Evolutionary conservation across 257 asterid genomes (phyloP).

Genomic region (Petunia secreta): DNA sequence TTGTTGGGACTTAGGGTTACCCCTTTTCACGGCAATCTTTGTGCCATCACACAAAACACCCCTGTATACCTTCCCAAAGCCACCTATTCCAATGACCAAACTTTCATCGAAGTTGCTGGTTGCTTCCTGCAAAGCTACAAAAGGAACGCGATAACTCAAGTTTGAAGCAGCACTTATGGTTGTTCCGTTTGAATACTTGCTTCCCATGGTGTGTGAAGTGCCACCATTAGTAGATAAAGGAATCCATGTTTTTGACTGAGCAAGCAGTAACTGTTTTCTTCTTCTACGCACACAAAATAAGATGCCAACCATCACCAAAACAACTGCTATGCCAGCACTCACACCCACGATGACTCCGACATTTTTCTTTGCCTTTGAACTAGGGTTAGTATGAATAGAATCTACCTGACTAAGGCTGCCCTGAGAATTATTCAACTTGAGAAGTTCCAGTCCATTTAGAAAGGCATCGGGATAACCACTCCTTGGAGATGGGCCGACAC

Average conservation of each 20-base stretch:
- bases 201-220: conserved; percentile 78
- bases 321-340: conserved; percentile 48
- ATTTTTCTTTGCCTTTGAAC: conserved; percentile 45
- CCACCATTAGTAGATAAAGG: conserved; percentile 68
- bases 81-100: conserved; percentile 77
- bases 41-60: conserved; percentile 70
- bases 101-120: conserved; percentile 74
- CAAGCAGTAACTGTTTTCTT: conserved; percentile 48
- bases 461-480: conserved; percentile 57
- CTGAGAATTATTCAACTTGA: conserved; percentile 65
- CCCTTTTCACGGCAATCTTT: conserved; percentile 77
- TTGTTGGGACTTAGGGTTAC: conserved; percentile 79
- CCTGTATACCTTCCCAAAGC: conserved; percentile 85
- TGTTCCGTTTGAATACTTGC: conserved; percentile 79
- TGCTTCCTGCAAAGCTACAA: conserved; percentile 70
- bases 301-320: conserved; percentile 39
- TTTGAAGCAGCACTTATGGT: conserved; percentile 63
- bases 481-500: conserved; percentile 64
- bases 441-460: conserved; percentile 74
- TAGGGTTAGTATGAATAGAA: conserved; percentile 40
- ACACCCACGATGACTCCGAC: conserved; percentile 70
- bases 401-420: conserved; percentile 61
- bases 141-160: conserved; percentile 78
- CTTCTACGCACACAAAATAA: conserved; percentile 44
- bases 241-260: conserved; percentile 72